A percentile compares a stretch with the other conserved stretches of the same genome.
Conservation (phyloP, 495 filamentous ascomycete species). For the Neurospora sp. region DNA sequence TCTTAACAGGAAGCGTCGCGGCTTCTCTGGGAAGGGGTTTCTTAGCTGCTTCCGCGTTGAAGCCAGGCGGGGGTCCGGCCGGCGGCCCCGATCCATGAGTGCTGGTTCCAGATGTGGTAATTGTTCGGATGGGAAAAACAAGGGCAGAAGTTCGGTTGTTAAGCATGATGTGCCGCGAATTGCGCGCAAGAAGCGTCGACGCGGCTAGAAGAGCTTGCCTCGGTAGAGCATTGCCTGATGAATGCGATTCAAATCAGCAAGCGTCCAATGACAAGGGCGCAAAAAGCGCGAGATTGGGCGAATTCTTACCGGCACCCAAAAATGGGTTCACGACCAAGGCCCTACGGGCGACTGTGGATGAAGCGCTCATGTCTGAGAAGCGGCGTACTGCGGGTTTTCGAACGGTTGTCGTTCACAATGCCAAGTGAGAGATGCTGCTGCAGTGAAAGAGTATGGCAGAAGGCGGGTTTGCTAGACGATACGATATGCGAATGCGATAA, state of each 20-base stretch:
- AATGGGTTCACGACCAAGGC: constrained; percentile 48
- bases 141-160: constrained; percentile 56
- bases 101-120: constrained; percentile 59
- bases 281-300: constrained; percentile 6
- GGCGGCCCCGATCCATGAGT: constrained; percentile 37
- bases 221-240: constrained; percentile 27
- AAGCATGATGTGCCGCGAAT: constrained; percentile 46
- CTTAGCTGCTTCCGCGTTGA: constrained; percentile 84
- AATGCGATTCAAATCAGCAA: neutral
- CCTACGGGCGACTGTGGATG: constrained; percentile 48
- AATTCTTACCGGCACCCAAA: constrained; percentile 28
- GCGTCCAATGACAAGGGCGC: constrained; percentile 1
- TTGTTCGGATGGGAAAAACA: constrained; percentile 51
- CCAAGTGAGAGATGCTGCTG: neutral
- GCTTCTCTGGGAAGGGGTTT: constrained; percentile 58
- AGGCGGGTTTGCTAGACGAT: neutral
- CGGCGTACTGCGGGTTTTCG: neutral
- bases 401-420: neutral
- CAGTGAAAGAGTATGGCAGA: neutral
- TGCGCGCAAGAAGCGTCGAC: constrained; percentile 46
- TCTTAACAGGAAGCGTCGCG: constrained; percentile 22
- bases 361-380: constrained; percentile 44
- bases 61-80: constrained; percentile 78
- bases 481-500: neutral
- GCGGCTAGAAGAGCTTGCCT: constrained; percentile 30